phyloP scores from a whole-genome alignment of 225 moss, liverwort and hornwort species.

The Ulota crispa region DNA sequence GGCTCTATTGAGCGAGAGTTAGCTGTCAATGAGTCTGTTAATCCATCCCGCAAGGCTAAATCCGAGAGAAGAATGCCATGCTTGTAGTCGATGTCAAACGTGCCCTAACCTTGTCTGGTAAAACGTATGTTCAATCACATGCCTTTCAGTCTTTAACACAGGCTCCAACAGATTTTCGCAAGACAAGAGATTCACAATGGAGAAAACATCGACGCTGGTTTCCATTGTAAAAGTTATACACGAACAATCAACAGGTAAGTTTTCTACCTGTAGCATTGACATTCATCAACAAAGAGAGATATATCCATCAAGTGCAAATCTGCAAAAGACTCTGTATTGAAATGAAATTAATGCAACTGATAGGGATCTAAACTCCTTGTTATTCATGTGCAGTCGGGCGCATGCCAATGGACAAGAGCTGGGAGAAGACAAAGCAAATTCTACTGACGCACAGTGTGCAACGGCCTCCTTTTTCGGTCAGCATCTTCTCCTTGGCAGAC shows the following conservation, averaged over 20 bases:
- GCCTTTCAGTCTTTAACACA: slow-evolving; percentile 32
- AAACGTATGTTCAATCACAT: not conserved
- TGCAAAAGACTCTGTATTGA: not conserved
- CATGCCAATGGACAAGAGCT: slow-evolving; percentile 70
- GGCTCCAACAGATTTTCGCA: slow-evolving; percentile 68
- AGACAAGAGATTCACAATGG: slow-evolving; percentile 68
- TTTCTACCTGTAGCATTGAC: not conserved
- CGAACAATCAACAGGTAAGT: slow-evolving; percentile 68
- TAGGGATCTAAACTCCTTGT: not conserved
- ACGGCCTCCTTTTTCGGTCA: slow-evolving; percentile 85
- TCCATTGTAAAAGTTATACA: slow-evolving; percentile 82
- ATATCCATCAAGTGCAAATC: not conserved
- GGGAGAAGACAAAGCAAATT: slow-evolving; percentile 81
- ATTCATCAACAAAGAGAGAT: not conserved
- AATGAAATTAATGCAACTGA: not conserved
- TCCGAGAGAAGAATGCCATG: not conserved
- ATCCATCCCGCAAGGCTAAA: not conserved
- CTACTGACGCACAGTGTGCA: slow-evolving; percentile 84
- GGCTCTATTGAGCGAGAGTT: not conserved
- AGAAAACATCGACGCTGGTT: slow-evolving; percentile 78
- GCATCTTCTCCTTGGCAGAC: slow-evolving; percentile 73
- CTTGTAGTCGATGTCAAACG: not conserved
- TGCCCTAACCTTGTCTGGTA: not conserved
- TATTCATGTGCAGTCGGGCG: slow-evolving; percentile 43
- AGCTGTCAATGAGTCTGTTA: not conserved